Conservation (phyloP, 345 rosid genomes). For the Gossypium mustelinum region DNA sequence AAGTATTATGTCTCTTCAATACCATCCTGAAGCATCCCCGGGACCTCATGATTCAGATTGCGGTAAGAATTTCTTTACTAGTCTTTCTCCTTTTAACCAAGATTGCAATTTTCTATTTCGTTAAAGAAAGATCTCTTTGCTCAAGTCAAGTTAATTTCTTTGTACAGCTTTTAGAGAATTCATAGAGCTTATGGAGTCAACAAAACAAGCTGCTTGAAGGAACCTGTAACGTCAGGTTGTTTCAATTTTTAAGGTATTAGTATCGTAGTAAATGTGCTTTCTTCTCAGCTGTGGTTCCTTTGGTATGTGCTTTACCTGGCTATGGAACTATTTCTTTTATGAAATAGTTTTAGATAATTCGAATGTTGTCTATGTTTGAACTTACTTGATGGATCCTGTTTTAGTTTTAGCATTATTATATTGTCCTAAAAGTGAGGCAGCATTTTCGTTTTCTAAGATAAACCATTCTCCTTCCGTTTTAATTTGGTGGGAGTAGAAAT, state of each 20-base stretch:
- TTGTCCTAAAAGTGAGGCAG: neutral
- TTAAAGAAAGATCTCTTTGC: neutral
- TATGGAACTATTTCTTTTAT: neutral
- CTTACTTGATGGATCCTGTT: neutral
- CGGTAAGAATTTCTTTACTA: constrained; percentile 32
- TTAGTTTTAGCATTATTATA: neutral
- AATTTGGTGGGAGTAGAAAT: too few relatives aligned
- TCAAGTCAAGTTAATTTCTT: neutral
- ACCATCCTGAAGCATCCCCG: constrained; percentile 97
- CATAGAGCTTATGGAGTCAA: constrained; percentile 52
- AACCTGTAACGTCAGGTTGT: neutral
- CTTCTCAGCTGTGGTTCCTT: neutral
- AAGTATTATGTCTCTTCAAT: constrained; percentile 85
- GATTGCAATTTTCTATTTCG: neutral
- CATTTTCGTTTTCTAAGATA: neutral
- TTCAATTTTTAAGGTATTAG: too few relatives aligned
- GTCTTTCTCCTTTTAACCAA: neutral
- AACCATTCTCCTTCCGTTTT: too few relatives aligned
- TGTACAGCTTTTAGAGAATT: constrained; percentile 52
- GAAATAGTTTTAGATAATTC: neutral
- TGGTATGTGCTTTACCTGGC: neutral
- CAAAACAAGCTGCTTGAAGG: constrained; percentile 27
- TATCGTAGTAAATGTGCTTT: too few relatives aligned
- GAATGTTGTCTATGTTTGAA: neutral
- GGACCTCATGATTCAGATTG: constrained; percentile 94